Percentiles rank a stretch among this genome's conserved stretches.
These are phyloP conservation scores for Epichloe hybrida DNA, from an alignment of 2,329 filamentous ascomycete genomes.

Conservation along the genomic window DNA sequence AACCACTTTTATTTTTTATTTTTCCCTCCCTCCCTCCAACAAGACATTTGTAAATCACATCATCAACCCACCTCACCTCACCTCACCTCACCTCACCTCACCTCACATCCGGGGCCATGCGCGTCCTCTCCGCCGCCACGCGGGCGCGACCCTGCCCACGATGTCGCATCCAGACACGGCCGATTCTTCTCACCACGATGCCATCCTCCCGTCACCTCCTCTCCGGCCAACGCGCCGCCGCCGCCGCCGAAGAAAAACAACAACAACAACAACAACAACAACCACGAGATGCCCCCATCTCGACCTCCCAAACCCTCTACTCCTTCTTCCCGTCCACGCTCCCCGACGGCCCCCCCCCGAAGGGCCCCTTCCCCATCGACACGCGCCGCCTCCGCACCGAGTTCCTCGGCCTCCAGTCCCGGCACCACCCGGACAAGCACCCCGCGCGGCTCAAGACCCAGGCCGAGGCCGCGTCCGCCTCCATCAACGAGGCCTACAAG, in stretches of 20 bases:
- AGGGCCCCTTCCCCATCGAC: slow-evolving; percentile 63
- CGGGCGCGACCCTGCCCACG: not conserved
- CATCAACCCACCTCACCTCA: too few relatives aligned
- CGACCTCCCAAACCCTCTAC: slow-evolving; percentile 49
- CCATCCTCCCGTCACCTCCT: not conserved
- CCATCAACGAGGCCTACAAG: slow-evolving; percentile 85
- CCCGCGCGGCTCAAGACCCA: slow-evolving; percentile 38
- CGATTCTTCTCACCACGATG: not conserved
- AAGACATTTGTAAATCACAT: too few relatives aligned
- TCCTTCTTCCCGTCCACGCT: slow-evolving; percentile 75
- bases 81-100: too few relatives aligned
- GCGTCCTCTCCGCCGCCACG: not conserved
- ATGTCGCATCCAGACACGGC: not conserved
- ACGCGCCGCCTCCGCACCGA: slow-evolving; percentile 59
- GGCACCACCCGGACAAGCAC: slow-evolving; percentile 60
- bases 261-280: not conserved
- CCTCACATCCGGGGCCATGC: too few relatives aligned
- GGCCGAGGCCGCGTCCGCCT: slow-evolving; percentile 66
- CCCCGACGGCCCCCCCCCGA: slow-evolving; percentile 62
- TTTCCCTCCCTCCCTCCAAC: too few relatives aligned
- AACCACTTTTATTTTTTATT: too few relatives aligned
- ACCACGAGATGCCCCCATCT: too few relatives aligned
- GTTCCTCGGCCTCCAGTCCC: slow-evolving; percentile 72
- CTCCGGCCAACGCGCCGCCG: not conserved
- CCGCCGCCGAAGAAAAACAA: too few relatives aligned